Base-by-base conservation (phyloP, 352 stramenopile species). In the Phytopythium ostracodes region DNA sequence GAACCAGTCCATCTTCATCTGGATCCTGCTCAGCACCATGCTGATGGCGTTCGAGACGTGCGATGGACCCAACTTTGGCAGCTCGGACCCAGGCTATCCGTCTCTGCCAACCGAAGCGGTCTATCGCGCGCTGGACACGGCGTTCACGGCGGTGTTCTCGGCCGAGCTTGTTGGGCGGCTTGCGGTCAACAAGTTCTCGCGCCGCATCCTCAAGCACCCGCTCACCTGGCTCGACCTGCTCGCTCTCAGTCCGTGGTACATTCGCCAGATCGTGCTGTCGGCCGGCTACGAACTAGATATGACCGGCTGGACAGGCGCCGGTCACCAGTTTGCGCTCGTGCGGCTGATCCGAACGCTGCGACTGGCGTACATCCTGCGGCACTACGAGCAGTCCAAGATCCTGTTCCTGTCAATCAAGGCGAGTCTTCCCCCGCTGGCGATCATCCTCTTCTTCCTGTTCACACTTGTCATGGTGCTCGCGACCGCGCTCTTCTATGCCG, bases 401-500 rank as follows among this genome's bases (percentile, higher is more conserved):
- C 67, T 93, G 22, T 75, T 76, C 43, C 42, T 72, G 24, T 79
- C 81, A 5, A 70, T 88, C 56, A 81, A 80, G 59, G 68, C 72
- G 17, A 90, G 84, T 20, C 62, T 91, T 18, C 75, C 70, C 5
- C 77, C 83, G 20, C 66, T 93, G 17, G 62, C 66, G 9, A 81
- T 89, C 60, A 90, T 75, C 4, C 62, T 91, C 29, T 93, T 91
- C 62, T 93, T 93, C 60, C 68, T 93, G 1, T 81, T 89, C 42
- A 91, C 81, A 22, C 53, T 91, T 36, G 70, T 91, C 11, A 91
- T 93, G 81, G 36, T 91, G 7, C 62, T 93, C 44, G 82, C 80
- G 10, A 91, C 82, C 18, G 79, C 81, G 14, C 76, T 92, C 38
- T 92, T 86, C 63, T 91, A 90, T 53, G 73, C 82, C 7, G 78